A percentile compares a stretch with the other conserved stretches of the same genome.
phyloP scores from a whole-genome alignment of 352 stramenopile species.

The Phytophthora melonis region DNA sequence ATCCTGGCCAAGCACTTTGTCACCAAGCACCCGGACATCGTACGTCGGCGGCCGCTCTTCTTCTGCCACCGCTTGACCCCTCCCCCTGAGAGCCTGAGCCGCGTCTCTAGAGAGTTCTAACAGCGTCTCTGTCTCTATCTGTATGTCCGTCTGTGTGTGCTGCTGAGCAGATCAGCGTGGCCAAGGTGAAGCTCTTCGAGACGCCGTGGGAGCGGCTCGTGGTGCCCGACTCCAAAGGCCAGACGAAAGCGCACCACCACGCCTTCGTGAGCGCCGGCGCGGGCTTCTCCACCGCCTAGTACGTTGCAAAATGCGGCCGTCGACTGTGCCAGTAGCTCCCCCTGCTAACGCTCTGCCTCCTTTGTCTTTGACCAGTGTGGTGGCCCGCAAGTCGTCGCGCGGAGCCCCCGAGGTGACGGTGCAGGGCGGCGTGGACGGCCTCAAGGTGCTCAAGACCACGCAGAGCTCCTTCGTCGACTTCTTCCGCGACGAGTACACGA shows the following conservation, averaged over 20 bases:
- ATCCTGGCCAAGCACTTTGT: conserved; percentile 92
- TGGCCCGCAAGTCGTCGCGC: conserved; percentile 56
- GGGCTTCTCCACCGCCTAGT: conserved; percentile 70
- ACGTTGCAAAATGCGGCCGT: conserved; percentile 26
- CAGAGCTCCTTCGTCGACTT: conserved; percentile 91
- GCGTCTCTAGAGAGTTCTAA: too few relatives aligned
- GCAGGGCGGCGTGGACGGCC: conserved; percentile 63
- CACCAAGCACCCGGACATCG: conserved; percentile 76
- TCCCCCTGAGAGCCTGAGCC: neutral
- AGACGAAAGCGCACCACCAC: conserved; percentile 71
- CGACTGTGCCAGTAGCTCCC: neutral
- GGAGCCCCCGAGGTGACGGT: conserved; percentile 55
- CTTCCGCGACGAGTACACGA: conserved; percentile 85
- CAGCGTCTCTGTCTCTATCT: neutral
- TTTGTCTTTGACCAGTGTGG: conserved; percentile 38
- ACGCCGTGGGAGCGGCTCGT: conserved; percentile 77
- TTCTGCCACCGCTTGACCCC: too few relatives aligned
- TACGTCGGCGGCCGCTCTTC: conserved; percentile 30
- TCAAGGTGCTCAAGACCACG: conserved; percentile 92
- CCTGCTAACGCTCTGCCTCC: neutral
- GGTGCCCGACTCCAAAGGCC: conserved; percentile 61
- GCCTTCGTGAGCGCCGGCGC: conserved; percentile 73
- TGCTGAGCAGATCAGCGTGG: conserved; percentile 60
- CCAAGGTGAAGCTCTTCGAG: conserved; percentile 82
- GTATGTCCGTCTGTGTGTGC: neutral